A percentile compares a stretch with the other conserved stretches of the same genome.
These are phyloP conservation scores for Rhynchospora pubera DNA, from an alignment of 176 grass and related monocot genomes.

Conservation along the genomic window DNA sequence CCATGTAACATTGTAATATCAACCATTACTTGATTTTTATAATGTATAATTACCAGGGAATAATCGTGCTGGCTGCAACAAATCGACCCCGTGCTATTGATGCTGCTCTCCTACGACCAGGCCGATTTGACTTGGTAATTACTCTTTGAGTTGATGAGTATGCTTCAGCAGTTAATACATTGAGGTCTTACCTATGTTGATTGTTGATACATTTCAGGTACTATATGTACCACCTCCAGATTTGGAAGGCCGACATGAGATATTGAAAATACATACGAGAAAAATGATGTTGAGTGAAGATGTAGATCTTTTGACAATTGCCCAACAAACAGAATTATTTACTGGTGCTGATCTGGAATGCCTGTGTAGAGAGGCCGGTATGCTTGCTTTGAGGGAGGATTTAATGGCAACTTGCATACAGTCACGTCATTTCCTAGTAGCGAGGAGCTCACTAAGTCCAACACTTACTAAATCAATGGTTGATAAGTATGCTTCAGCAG, in stretches of 20 bases:
- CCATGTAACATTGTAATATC: constrained; percentile 14
- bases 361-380: constrained; percentile 72
- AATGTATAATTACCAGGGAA: constrained; percentile 43
- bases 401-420: constrained; percentile 27
- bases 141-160: background rate
- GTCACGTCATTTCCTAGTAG: constrained; percentile 43
- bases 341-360: constrained; percentile 79
- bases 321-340: constrained; percentile 50
- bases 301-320: constrained; percentile 53
- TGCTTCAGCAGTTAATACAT: background rate
- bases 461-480: constrained; percentile 59
- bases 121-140: constrained; percentile 70
- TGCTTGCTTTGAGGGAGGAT: constrained; percentile 63
- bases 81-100: constrained; percentile 76
- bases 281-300: constrained; percentile 69
- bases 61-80: constrained; percentile 80
- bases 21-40: background rate
- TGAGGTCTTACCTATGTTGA: background rate
- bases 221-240: constrained; percentile 70
- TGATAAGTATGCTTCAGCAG: constrained; percentile 44
- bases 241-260: constrained; percentile 54
- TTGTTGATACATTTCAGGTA: constrained; percentile 39
- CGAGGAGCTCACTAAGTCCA: constrained; percentile 44
- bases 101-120: constrained; percentile 74
- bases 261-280: constrained; percentile 61